Base-by-base conservation (phyloP, 305 asterid genomes). In the Fraxinus dipetala region DNA sequence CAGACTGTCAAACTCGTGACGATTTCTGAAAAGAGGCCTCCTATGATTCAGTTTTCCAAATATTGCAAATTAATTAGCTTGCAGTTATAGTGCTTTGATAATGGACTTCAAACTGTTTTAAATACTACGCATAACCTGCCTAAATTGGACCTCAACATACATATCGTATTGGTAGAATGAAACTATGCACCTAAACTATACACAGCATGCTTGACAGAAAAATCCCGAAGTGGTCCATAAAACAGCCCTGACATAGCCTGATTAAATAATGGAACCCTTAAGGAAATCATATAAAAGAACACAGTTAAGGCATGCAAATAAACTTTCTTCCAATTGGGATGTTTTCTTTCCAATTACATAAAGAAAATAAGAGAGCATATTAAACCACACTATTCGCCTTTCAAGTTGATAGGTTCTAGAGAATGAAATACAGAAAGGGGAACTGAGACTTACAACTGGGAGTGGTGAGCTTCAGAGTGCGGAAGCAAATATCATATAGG, bases 401-500 rank as follows among this genome's bases (percentile, higher is more conserved):
- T 45, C 5, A 13, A 0, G 13, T 14, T 13, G 56, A 3, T 45
- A 3, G 56, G 56, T 45, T 45, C 6, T 14, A 0, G 3, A 45
- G 56, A 45, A 45, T 14, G 18, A 45, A 45, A 45, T 13, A 13
- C n/a, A 45, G 56, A 8, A 45, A 16, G n/a, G 26, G 40, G 30
- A 75, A 36, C 28, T 5, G 1, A 45, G 56, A 84, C 85, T 82
- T 79, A 82, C 85, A 85, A 79, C 85, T 82, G 13, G 85, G 85
- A 79, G 85, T 82, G 8, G 88, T 85, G 61, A 85, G 88, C 78
- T 85, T 85, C 20, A 85, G 84, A 36, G 88, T 85, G 2, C 88
- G 85, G 80, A 85, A 85, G 79, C 88, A 85, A 67, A 85, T 85
- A 61, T 85, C 88, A 38, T 85, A 86, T 0, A 86, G 89, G 10